Base-by-base conservation (phyloP, 768 basidiomycete genomes). In the Tephrocybe sp. region DNA sequence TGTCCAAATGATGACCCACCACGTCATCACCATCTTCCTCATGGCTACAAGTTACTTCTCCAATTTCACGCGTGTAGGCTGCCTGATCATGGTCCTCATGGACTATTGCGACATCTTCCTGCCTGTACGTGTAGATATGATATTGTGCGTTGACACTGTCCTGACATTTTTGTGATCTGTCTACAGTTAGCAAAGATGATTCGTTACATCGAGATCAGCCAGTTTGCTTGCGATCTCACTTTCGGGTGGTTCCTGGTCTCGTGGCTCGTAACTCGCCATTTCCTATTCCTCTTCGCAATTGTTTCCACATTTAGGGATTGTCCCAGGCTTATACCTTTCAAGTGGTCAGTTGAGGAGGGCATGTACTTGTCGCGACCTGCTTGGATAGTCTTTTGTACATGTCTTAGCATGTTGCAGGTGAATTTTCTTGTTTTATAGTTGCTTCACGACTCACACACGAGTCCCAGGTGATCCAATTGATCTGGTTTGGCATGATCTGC, bases 1-100 rank as follows among this genome's bases (percentile, higher is more conserved):
- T 67, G 73, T 75, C 59, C 96, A 98, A 69, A 98, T 98, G 96
- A 89, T 98, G 80, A 73, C 85, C 21, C 97, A 99, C 72, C 97
- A 99, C 65, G 64, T 96, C 58, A 87, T 98, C 57, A 96, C 94
- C 11, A 78, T 94, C 52, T 62, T 76, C 41, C 80, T 99, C 53
- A 83, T 98, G 70, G 68, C 75, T 27, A 61, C 74, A 32, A 93
- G 90, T 66, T 98, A 97, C 69, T 77, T 77, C 52, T 82, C 77
- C 64, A 87, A 94, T 68, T 87, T 85, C 64, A 96, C 92, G 8
- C 87, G 94, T 37, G 80, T 95, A 36, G 97, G 97, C 13, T 91
- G 87, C 58, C 72, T 93, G 38, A 84, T 97, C 52, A 87, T 97
- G 80, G 78, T 91, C 43, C 70, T 97, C 28, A 95, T 98, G 92